Conservation (phyloP, 2,329 filamentous ascomycete species). For the Ceratocystis eucalypticola region DNA sequence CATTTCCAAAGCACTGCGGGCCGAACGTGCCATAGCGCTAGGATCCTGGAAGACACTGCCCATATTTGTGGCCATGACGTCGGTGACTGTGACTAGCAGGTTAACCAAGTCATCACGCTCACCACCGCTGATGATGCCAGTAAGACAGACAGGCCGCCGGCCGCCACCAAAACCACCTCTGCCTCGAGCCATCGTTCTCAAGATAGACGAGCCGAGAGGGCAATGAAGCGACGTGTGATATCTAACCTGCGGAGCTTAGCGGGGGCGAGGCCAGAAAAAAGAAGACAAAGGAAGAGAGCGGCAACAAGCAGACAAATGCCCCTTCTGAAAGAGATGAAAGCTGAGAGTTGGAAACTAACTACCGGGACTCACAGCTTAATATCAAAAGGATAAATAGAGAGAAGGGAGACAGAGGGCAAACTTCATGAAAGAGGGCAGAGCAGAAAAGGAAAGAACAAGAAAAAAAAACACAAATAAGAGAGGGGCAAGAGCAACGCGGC, state of each 20-base stretch:
- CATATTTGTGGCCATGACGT: slow-evolving; percentile 41
- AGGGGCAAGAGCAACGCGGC: background rate
- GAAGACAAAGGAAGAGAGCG: background rate
- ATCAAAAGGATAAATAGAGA: background rate
- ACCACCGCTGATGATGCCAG: slow-evolving; percentile 33
- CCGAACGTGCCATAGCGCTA: background rate
- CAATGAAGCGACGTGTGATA: background rate
- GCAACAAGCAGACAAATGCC: background rate
- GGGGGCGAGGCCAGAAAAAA: background rate
- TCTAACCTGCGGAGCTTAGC: background rate
- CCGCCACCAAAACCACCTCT: slow-evolving; percentile 25
- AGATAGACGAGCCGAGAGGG: background rate
- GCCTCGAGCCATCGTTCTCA: slow-evolving; percentile 29
- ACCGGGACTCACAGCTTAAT: background rate
- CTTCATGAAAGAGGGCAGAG: background rate
- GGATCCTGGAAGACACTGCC: slow-evolving; percentile 34
- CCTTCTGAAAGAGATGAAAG: background rate
- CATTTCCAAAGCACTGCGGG: slow-evolving; percentile 1
- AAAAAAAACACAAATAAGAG: slow-evolving; percentile 14
- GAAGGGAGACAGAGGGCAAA: too few species aligned
- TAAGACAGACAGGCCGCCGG: slow-evolving; percentile 39
- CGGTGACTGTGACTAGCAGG: slow-evolving; percentile 39
- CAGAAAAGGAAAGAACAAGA: background rate
- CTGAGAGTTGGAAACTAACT: background rate
- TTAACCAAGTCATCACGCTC: slow-evolving; percentile 41